Conservation (phyloP, 1,139 yeast species). For the Kodamaea ohmeri region DNA sequence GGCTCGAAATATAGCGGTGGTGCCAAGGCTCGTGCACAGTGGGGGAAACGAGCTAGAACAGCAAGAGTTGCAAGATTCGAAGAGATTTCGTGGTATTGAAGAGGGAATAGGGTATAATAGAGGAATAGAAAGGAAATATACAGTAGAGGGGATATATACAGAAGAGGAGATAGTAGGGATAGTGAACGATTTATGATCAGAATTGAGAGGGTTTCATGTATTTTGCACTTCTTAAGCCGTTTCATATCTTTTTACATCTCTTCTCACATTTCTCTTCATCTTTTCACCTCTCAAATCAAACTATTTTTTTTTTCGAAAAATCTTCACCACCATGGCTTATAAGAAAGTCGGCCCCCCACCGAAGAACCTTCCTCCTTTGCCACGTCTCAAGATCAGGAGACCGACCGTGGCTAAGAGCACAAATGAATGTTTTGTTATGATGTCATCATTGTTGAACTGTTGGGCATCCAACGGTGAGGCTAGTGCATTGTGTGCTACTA, state of each 20-base stretch:
- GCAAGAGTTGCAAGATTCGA: constrained; percentile 8
- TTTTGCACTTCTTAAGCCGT: no score
- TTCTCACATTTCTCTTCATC: neutral
- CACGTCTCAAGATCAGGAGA: constrained; percentile 68
- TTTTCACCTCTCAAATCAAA: neutral
- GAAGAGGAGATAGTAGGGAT: neutral
- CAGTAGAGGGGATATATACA: neutral
- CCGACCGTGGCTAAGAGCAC: constrained; percentile 55
- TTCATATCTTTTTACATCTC: no score
- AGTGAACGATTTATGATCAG: neutral
- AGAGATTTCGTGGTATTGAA: constrained; percentile 10
- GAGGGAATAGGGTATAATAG: neutral
- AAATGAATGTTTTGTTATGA: constrained; percentile 74
- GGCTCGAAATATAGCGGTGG: constrained; percentile 14
- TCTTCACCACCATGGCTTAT: constrained; percentile 24
- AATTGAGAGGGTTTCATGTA: no score
- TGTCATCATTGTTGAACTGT: constrained; percentile 85
- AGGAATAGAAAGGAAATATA: neutral
- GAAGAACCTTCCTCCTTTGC: constrained; percentile 65
- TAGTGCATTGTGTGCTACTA: constrained; percentile 56
- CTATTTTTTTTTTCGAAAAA: constrained; percentile 4
- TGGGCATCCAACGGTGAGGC: constrained; percentile 97
- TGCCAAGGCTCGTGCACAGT: constrained; percentile 6
- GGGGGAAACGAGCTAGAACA: constrained; percentile 7
- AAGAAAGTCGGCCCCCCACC: constrained; percentile 30